Conservation (phyloP, 331 rosid species). For the Rosa hybrid region DNA sequence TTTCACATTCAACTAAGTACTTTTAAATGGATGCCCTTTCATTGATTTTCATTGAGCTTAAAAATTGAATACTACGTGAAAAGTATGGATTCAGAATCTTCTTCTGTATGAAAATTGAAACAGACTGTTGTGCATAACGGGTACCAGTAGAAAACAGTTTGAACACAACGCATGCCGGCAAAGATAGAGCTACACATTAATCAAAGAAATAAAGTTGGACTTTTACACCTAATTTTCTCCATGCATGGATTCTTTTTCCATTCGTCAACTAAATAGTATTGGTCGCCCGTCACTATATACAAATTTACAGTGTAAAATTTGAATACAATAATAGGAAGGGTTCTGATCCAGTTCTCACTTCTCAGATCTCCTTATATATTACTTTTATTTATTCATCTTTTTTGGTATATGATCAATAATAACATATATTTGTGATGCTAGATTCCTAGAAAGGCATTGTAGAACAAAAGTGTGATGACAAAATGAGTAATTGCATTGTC, state of each 20-base stretch:
- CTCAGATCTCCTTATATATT: not conserved
- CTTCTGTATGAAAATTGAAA: not conserved
- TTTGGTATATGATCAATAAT: not conserved
- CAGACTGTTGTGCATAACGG: not conserved
- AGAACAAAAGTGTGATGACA: conserved; percentile 20
- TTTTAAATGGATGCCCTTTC: not conserved
- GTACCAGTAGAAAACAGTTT: not conserved
- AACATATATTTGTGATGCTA: not conserved
- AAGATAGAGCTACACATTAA: not conserved
- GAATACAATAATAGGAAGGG: not conserved
- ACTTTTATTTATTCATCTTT: not conserved
- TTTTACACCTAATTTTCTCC: not conserved
- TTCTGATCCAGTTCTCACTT: not conserved
- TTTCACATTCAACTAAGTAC: not conserved
- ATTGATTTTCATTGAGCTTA: not conserved
- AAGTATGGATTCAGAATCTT: not conserved
- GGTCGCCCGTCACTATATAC: not conserved
- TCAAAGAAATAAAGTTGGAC: not conserved
- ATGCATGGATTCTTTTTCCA: not conserved
- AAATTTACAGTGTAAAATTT: not conserved
- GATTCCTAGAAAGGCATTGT: conserved; percentile 6
- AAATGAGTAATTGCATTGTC: conserved; percentile 11
- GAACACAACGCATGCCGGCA: not conserved
- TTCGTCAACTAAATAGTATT: not conserved
- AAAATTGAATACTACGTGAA: not conserved